Evolutionary conservation across 2,329 filamentous ascomycete species (phyloP), one percentile per base, ranked within the genome.

Genomic region (Aspergillus sp.): DNA sequence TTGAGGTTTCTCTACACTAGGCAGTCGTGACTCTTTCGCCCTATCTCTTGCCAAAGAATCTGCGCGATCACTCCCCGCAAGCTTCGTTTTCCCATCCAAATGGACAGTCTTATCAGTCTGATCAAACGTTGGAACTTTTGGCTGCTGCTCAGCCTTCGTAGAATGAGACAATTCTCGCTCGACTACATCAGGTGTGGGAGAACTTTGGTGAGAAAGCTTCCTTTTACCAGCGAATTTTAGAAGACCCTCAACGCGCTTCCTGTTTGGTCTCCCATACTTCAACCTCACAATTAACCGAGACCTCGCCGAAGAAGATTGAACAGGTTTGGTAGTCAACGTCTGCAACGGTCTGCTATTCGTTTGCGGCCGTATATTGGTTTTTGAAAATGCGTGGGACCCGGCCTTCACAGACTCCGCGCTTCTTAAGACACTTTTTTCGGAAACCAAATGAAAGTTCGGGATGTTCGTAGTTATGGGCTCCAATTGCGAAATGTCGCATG

Each of bases 251-350:
- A 84, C 75, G n/a, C 77, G 76, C 54, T 77, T 77, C 43, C 73
- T 71, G 64, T 81, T 79, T 41, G 76, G 68, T 64, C 79, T 82
- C 15, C 80, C 79, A 64, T 83, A 84, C 58, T 77, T 82, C 41
- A 84, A 67, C 60, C 75, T 81, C 25, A 83, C 77, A 45, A 83
- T 70, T 37, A 81, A 71, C 55, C 67, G 72, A 39, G 58, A 55
- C 60, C 66, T 73, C 17, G 55, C 31, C 12, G 55, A 51, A 17
- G n/a, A 45, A 43, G 52, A 46, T 27, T 43, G 40, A 46, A 37
- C 40, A 27, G 59, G 47, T 60, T 58, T 63, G 37, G 57, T 14
- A 35, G 50, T 35, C 12, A 53, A 51, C 11, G 52, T 31, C n/a
- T 52, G 52, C 43, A 46, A 19, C 8, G 45, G 23, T n/a, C 40